Evolutionary conservation across 164 flowering plant species (phyloP).

Genomic region (Sedum album): DNA sequence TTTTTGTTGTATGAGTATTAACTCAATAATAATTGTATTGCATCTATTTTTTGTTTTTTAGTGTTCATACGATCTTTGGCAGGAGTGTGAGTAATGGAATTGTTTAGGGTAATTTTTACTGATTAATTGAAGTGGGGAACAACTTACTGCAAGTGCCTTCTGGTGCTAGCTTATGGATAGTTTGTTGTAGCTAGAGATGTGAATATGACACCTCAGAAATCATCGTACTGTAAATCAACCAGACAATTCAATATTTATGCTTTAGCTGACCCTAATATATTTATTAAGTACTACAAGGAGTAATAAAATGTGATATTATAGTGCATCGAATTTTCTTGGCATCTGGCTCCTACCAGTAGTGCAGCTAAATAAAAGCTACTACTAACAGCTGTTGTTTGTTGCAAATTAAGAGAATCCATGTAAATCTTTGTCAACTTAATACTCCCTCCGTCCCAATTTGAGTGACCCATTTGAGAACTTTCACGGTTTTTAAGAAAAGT

Average conservation of each 20-base stretch:
- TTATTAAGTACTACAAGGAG: too few relatives aligned
- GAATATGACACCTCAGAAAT: slow-evolving; percentile 4
- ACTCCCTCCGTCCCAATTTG: too few relatives aligned
- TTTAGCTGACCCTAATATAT: slow-evolving; percentile 6
- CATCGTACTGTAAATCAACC: slow-evolving; percentile 5
- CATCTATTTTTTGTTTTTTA: neutral
- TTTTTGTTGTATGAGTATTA: neutral
- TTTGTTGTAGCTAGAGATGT: slow-evolving; percentile 2
- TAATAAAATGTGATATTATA: too few relatives aligned
- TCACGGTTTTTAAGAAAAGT: too few relatives aligned
- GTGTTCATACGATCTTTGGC: neutral
- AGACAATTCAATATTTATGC: neutral
- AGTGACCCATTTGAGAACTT: too few relatives aligned
- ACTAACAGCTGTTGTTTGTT: neutral
- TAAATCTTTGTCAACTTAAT: neutral
- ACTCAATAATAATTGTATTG: neutral
- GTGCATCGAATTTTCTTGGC: too few relatives aligned
- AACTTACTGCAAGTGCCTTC: neutral
- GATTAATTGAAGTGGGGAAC: neutral
- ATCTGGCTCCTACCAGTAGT: too few relatives aligned
- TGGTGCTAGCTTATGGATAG: neutral
- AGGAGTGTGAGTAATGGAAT: neutral
- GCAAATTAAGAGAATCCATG: neutral
- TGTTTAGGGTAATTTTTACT: neutral
- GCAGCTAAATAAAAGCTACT: neutral